Base-by-base conservation (phyloP, 352 stramenopile species). In the Globisporangium alternatum region DNA sequence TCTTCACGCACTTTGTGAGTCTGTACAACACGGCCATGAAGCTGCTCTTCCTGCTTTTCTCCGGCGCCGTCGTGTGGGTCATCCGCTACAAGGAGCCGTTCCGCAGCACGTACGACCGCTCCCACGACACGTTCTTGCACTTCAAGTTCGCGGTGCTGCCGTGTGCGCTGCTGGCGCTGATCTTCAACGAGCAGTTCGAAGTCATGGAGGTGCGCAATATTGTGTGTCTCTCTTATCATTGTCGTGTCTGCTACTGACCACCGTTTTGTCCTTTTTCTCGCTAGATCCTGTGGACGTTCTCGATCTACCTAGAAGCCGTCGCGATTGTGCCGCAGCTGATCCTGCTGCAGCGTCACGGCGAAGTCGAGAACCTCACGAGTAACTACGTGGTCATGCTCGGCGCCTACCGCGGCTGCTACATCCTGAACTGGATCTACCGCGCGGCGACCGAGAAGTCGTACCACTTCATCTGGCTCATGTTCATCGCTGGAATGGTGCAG, bases 21-120 rank as follows among this genome's bases (percentile, higher is more conserved):
- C 52, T 99, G 21, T 99, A 99, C 89, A 99, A 99, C 80, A 98
- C 91, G 31, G 67, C 90, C 53, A 99, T 99, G 97, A 99, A 99
- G 79, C 67, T 99, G 25, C 75, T 99, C 9, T 99, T 99, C 80
- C 96, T 99, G 57, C 74, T 76, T 48, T 93, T 97, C 53, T 99
- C 97, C 55, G 88, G 94, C 37, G 95, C 89, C 55, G 99, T 99
- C 70, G 93, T 99, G 60, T 99, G 99, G 87, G 96, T 98, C 64
- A 99, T 99, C 66, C 90, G 95, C 63, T 92, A 93, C 67, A 83
- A 96, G 69, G 93, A 99, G 71, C 95, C 97, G 5, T 99, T 98
- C 75, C 96, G 93, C 67, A 97, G 88, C 62, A 99, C 96, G 28
- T 99, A 99, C 81, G 97, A 99, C 73, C 98, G 97, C 77, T 92